Evolutionary conservation across 345 rosid genomes (phyloP), one percentile per base, ranked within the genome.

Genomic region (Gossypium ekmanianum): DNA sequence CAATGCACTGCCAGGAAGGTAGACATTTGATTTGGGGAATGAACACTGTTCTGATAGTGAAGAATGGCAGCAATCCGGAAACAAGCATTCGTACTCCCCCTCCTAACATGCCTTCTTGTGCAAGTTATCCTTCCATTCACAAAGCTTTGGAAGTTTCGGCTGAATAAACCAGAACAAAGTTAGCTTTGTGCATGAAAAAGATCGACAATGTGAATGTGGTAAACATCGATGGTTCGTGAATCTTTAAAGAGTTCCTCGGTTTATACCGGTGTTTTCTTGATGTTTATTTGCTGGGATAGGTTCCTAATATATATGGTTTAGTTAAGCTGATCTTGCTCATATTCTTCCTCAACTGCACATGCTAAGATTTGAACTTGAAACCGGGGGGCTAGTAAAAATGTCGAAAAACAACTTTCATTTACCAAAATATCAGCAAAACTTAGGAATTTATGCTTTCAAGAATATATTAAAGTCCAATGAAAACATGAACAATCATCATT

Each of bases 121-220:
- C 12, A 52, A 24, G 2, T 29, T 27, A 26, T 3, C 29, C 24
- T 10, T 11, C 50, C 51, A 1, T 71, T 56, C 29, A 18, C 29
- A 6, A 11, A 11, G 11, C 27, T 17, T 29, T 5, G 45, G 26
- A 54, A 9, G 9, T 2, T 70, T 29, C 61, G 11, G 58, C 74
- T 29, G 18, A 52, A 70, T 9, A 16, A 52, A 51, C 79, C 92
- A 97, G 92, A 18, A 94, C 96, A 43, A 94, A 94, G 85, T 94
- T 97, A 20, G 98, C 98, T 34, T 34, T 5, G 41, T 34, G 41
- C 41, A 5, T 34, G 41, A 34, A 34, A 34, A 34, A 34, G 39
- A 34, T 34, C 41, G 41, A 5, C 1, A 34, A 34, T 34, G 7
- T 34, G 41, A 34, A 34, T 34, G 41, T 34, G 41, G 41, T 34